Evolutionary conservation across 2,329 filamentous ascomycete species (phyloP), one percentile per base, ranked within the genome.

Genomic region (Colletotrichum orbiculare): DNA sequence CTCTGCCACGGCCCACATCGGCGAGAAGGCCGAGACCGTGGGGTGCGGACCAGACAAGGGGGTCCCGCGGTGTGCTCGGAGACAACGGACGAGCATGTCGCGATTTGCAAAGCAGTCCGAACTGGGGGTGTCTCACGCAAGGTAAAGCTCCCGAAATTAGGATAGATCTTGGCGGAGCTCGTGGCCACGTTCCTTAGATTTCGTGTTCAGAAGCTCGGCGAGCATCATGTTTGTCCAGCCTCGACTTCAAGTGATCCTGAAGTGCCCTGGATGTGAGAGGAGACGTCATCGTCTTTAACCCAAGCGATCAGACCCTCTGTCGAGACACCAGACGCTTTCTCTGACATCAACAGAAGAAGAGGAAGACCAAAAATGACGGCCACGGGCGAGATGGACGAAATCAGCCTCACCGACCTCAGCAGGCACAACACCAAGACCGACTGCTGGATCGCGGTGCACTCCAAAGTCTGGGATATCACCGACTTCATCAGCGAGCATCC

Each of bases 401-500:
- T 72, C 57, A 70, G 70, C 1, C 45, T 75, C 8, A 67, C 62
- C 13, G 79, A 85, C 53, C 73, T 88, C 42, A 79, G 75, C 11
- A 74, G 74, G 57, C 86, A 89, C 71, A 84, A 80, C 59, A 79
- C 11, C 70, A 78, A 39, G 71, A 80, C 56, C 75, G 72, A 88
- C 69, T 83, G 85, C 70, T 93, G 90, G 90, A 85, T 92, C 64
- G 88, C 91, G 15, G 84, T 92, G 25, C 85, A 91, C 73, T 84
- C 85, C 49, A 84, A 85, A 70, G 88, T 92, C 35, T 92, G 89
- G 82, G 88, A 93, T 73, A 78, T 93, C 52, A 90, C 89, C 3
- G 83, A 87, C 2, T 92, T 70, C 15, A 80, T 89, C 13, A 69
- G 73, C 34, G 70, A 74, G 45, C 78, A 80, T 43, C 78, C 78